Evolutionary conservation across 345 rosid species (phyloP).

Genomic region (Salix purpurea): DNA sequence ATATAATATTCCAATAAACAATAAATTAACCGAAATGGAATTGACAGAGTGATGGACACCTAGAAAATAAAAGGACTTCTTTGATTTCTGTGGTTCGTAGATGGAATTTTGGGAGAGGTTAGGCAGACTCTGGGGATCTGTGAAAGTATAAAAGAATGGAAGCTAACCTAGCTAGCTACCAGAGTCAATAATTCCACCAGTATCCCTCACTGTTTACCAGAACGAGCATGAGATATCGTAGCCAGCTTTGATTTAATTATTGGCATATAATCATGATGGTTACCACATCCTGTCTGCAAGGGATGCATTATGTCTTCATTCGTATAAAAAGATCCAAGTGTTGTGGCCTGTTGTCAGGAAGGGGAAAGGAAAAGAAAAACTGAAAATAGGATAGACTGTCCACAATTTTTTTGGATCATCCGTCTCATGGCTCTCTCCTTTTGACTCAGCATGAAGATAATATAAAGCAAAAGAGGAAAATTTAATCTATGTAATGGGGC

Average conservation of each 20-base stretch:
- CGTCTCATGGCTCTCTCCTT: neutral
- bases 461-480: neutral
- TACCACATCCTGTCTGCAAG: neutral
- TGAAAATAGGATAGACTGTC: neutral
- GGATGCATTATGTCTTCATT: neutral
- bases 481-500: neutral
- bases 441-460: neutral
- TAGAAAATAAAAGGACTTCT: neutral
- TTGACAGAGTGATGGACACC: too few relatives aligned
- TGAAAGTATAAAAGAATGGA: neutral
- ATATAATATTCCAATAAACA: too few relatives aligned
- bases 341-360: neutral
- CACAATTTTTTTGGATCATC: neutral
- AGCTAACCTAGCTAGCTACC: neutral
- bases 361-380: neutral
- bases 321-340: neutral
- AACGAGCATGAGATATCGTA: neutral
- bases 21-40: too few relatives aligned
- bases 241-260: neutral
- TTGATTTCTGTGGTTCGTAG: neutral
- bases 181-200: conserved; percentile 2
- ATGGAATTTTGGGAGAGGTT: neutral
- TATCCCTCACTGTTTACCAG: neutral
- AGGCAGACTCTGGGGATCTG: neutral
- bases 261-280: neutral